Percentiles rank a stretch among this genome's conserved stretches.
These are phyloP conservation scores for Heliosperma pusillum DNA, from an alignment of 148 eudicot species.

Conservation along the genomic window DNA sequence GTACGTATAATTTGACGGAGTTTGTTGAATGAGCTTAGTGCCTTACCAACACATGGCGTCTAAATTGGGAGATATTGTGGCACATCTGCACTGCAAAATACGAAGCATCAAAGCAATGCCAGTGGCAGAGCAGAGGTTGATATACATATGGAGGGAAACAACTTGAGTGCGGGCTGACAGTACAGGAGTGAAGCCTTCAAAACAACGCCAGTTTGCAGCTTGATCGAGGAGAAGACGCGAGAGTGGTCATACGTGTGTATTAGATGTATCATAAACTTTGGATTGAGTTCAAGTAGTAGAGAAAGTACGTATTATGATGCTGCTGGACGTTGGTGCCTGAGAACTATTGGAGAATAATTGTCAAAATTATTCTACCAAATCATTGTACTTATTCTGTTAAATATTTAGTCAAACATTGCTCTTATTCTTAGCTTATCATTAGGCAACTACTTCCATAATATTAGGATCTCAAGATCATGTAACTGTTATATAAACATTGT, in stretches of 20 bases:
- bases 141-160: conserved; percentile 63
- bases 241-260: conserved; percentile 48
- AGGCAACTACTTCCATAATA: no score
- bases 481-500: no score
- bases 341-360: no score
- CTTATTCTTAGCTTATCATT: no score
- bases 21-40: no score
- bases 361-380: no score
- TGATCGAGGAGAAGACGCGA: conserved; percentile 28
- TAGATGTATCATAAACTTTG: conserved; percentile 14
- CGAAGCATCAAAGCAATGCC: conserved; percentile 43
- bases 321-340: conserved; percentile 27
- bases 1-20: no score
- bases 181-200: conserved; percentile 43
- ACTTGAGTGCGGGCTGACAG: conserved; percentile 57
- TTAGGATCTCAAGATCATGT: no score
- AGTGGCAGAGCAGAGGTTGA: conserved; percentile 45
- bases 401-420: no score
- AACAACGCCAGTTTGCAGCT: conserved; percentile 53
- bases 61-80: conserved; percentile 48
- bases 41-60: no score
- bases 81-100: conserved; percentile 40
- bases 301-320: conserved; percentile 27
- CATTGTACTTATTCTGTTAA: no score
- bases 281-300: not conserved